Evolutionary conservation across 2,329 filamentous ascomycete species (phyloP), one percentile per base, ranked within the genome.

Genomic region (Phaeosphaeria sp.): DNA sequence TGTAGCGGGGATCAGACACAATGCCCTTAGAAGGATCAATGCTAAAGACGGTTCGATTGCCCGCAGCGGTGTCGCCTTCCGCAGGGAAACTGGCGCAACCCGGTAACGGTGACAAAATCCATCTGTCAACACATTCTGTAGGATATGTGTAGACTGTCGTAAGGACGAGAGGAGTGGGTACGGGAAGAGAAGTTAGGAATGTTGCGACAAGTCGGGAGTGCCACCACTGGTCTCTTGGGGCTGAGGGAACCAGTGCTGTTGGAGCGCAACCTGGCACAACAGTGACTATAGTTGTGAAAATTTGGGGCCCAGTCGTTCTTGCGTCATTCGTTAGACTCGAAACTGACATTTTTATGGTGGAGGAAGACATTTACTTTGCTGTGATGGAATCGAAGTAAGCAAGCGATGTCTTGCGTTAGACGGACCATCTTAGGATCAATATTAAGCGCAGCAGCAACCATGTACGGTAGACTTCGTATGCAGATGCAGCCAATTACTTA

Each of bases 91-190:
- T 30, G 2, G 7, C 27, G n/a, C 56, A 6, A 48, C 2, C 18
- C 15, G 6, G 69, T 1, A 57, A 49, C 22, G 21, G 17, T 25
- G 7, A 43, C 48, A 59, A 5, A 33, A 59, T 51, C 52, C 56
- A 59, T 39, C 56, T 36, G 7, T 49, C 49, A 13, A 20, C 7
- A 44, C 56, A 59, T 17, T 45, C 24, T 25, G 43, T 8, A 13
- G 49, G 24, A 25, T 49, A 36, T 7, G 15, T 42, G 17, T 49
- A 53, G 21, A 49, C 7, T n/a, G 56, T 55, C 1, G 44, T 52
- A 3, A 55, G 52, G 2, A 39, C 25, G 2, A 52, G 49, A 21
- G 8, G 22, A 8, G 24, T 22, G 9, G 24, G 22, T 33, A 25
- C 5, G 5, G 17, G 15, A 22, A 75, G 17, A 24, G 27, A 6